Evolutionary conservation across 345 rosid species (phyloP).

Genomic region (Adansonia digitata): DNA sequence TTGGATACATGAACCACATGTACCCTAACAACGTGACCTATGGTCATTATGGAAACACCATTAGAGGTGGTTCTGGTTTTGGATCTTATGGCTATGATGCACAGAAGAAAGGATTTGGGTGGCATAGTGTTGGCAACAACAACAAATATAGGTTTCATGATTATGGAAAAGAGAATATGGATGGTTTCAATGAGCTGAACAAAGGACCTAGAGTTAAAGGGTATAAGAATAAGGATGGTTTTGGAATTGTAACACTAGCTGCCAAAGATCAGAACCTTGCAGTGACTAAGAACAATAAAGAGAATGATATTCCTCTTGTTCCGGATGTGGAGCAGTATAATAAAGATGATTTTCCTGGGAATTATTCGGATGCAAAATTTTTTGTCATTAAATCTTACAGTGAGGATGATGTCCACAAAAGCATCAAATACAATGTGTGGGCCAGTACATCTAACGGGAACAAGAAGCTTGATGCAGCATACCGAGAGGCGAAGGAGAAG

Average conservation of each 20-base stretch:
- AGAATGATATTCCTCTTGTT: slow-evolving; percentile 21
- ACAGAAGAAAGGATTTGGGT: slow-evolving; percentile 55
- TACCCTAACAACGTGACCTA: slow-evolving; percentile 46
- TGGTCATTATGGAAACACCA: slow-evolving; percentile 46
- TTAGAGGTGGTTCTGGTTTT: slow-evolving; percentile 40
- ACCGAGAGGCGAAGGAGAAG: slow-evolving; percentile 46
- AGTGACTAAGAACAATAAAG: slow-evolving; percentile 21
- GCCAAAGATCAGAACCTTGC: slow-evolving; percentile 30
- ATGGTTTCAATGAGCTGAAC: slow-evolving; percentile 72
- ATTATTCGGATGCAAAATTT: slow-evolving; percentile 50
- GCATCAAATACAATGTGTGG: slow-evolving; percentile 74
- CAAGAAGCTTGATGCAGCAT: slow-evolving; percentile 71
- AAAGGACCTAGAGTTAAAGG: slow-evolving; percentile 69
- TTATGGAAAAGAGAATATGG: slow-evolving; percentile 55
- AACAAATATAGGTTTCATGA: slow-evolving; percentile 45
- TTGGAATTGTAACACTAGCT: slow-evolving; percentile 24
- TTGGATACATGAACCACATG: slow-evolving; percentile 44
- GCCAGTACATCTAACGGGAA: slow-evolving; percentile 79
- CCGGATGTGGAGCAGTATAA: slow-evolving; percentile 44
- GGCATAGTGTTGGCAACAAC: slow-evolving; percentile 56
- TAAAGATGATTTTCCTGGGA: slow-evolving; percentile 47
- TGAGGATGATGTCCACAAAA: slow-evolving; percentile 84
- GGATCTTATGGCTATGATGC: slow-evolving; percentile 56
- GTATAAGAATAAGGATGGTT: slow-evolving; percentile 40
- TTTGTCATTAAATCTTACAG: slow-evolving; percentile 76